Conservation (phyloP, 2,329 filamentous ascomycete genomes). For the Exophiala sp. region DNA sequence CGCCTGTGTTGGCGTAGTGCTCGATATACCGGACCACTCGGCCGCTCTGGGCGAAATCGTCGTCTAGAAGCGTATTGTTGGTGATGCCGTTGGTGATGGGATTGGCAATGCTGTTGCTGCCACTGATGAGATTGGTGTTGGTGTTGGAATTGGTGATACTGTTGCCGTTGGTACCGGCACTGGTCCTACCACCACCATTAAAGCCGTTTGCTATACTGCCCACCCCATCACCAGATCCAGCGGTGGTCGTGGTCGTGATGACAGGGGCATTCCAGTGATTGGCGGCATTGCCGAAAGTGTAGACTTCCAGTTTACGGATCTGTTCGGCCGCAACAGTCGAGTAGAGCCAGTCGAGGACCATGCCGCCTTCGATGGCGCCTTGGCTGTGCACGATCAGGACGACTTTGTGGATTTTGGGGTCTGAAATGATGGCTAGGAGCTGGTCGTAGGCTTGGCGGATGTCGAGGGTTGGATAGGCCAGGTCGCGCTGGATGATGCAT, state of each 20-base stretch:
- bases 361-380: constrained; percentile 65
- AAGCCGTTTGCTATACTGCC: too few relatives aligned
- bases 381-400: constrained; percentile 72
- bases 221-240: too few relatives aligned
- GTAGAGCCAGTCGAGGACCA: constrained; percentile 71
- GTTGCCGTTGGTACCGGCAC: constrained; percentile 29
- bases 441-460: constrained; percentile 54
- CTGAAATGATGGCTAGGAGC: constrained; percentile 59
- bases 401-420: constrained; percentile 59
- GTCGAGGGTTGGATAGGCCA: constrained; percentile 65
- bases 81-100: background rate
- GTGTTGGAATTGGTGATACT: background rate
- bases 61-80: background rate
- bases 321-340: constrained; percentile 63
- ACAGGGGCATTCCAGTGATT: constrained; percentile 75
- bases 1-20: constrained; percentile 68
- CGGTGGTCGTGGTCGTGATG: constrained; percentile 22
- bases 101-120: background rate
- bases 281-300: constrained; percentile 70
- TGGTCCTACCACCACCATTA: too few relatives aligned
- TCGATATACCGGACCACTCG: constrained; percentile 61
- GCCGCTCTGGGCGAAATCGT: background rate
- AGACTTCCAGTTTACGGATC: constrained; percentile 64
- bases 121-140: background rate
- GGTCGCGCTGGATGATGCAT: constrained; percentile 69